Conservation (phyloP, 441 rosid species). For the Capsella rubella region DNA sequence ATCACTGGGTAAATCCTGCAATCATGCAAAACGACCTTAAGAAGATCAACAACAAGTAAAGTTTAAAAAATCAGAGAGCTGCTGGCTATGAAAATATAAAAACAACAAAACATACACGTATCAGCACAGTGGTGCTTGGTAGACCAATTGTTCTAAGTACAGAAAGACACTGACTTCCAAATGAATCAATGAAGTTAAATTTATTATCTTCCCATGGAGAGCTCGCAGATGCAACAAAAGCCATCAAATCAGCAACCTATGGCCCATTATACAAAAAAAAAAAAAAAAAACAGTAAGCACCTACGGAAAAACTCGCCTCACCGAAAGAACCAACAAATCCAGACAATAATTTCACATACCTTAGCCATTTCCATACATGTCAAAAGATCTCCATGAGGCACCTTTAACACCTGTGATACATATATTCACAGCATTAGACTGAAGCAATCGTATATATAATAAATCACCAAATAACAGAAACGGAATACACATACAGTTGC, state of each 20-base stretch:
- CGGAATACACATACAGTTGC: constrained; percentile 56
- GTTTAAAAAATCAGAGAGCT: constrained; percentile 2
- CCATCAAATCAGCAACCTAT: constrained; percentile 95
- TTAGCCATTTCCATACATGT: constrained; percentile 95
- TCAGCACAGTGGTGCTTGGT: constrained; percentile 81
- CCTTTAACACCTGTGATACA: constrained; percentile 67
- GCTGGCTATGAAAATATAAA: constrained; percentile 7
- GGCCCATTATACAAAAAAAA: constrained; percentile 27
- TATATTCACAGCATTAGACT: not conserved
- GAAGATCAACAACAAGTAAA: constrained; percentile 35
- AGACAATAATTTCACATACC: constrained; percentile 48
- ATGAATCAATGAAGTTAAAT: constrained; percentile 69
- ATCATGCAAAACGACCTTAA: constrained; percentile 23
- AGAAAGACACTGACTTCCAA: constrained; percentile 87
- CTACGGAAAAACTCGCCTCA: not conserved
- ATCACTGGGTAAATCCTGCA: constrained; percentile 79
- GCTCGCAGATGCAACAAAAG: constrained; percentile 89
- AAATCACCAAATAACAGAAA: not conserved
- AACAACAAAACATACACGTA: constrained; percentile 69
- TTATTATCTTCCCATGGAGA: constrained; percentile 57
- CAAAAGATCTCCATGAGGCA: constrained; percentile 81
- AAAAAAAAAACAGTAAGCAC: constrained; percentile 5
- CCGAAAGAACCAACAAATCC: constrained; percentile 23
- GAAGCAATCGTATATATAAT: not conserved
- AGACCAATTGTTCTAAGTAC: constrained; percentile 87